Evolutionary conservation across 2,329 filamentous ascomycete genomes (phyloP).

Genomic region (Beauveria scarabaeidicola): DNA sequence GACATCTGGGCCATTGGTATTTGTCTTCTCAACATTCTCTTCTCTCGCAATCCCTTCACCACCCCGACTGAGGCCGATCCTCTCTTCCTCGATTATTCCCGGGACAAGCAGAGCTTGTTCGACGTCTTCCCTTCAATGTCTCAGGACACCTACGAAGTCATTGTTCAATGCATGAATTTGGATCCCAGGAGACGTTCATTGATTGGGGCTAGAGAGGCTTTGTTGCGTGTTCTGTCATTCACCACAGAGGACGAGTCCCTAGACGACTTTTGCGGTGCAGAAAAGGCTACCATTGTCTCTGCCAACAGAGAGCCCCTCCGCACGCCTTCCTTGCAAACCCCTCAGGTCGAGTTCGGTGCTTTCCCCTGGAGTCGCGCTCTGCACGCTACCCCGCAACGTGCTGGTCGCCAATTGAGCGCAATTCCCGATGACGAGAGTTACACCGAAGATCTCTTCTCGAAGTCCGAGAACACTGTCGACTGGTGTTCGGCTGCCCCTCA

Average conservation of each 20-base stretch:
- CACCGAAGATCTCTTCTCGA: conserved; percentile 76
- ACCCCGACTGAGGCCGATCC: conserved; percentile 85
- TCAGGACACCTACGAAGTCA: conserved; percentile 91
- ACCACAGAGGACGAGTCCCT: conserved; percentile 85
- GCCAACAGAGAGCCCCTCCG: conserved; percentile 92
- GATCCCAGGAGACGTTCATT: conserved; percentile 86
- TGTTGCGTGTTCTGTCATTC: conserved; percentile 77
- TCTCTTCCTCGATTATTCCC: conserved; percentile 84
- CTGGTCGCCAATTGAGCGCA: conserved; percentile 73
- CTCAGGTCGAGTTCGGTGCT: conserved; percentile 67
- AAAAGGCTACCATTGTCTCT: conserved; percentile 67
- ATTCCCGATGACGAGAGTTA: conserved; percentile 77
- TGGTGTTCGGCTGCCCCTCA: conserved; percentile 73
- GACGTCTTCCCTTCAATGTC: conserved; percentile 99
- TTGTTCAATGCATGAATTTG: conserved; percentile 81
- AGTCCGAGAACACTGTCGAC: conserved; percentile 61
- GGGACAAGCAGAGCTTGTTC: conserved; percentile 91
- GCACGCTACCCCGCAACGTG: conserved; percentile 62
- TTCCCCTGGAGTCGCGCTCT: conserved; percentile 95
- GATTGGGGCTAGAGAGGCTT: conserved; percentile 64
- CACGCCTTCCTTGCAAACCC: conserved; percentile 88
- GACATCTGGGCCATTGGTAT: conserved; percentile 98
- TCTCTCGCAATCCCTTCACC: conserved; percentile 93
- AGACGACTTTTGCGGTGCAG: conserved; percentile 86
- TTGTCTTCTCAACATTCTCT: conserved; percentile 91